These are phyloP conservation scores for Melocanna baccifera DNA, from an alignment of 176 grass and related monocot genomes.

Conservation along the genomic window DNA sequence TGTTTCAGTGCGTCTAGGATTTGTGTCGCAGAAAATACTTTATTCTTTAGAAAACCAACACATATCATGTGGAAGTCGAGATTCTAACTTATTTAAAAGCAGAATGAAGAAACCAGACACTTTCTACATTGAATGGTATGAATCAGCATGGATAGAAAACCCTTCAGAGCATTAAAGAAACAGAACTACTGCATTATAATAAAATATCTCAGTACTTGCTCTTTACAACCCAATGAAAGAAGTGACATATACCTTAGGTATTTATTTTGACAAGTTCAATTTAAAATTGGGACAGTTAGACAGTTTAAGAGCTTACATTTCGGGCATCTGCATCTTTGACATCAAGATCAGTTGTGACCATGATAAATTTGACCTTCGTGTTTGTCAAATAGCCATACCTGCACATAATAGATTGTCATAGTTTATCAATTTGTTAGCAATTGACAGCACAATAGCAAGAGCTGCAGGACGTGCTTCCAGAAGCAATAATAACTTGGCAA, in stretches of 20 bases:
- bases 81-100: not conserved
- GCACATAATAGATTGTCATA: slow-evolving; percentile 24
- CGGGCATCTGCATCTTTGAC: slow-evolving; percentile 96
- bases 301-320: slow-evolving; percentile 65
- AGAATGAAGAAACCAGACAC: not conserved
- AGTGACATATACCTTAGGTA: not conserved
- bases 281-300: not conserved
- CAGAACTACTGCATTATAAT: not conserved
- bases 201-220: not conserved
- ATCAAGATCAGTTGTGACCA: slow-evolving; percentile 93
- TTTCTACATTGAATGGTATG: not conserved
- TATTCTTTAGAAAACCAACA: not conserved
- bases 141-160: not conserved
- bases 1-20: not conserved
- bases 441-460: not conserved
- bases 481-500: slow-evolving; percentile 2
- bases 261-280: not conserved
- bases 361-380: slow-evolving; percentile 95
- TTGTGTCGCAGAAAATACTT: not conserved
- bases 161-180: not conserved
- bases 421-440: not conserved
- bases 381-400: slow-evolving; percentile 98
- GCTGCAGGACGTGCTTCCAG: not conserved
- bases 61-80: not conserved
- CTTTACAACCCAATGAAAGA: not conserved